These are phyloP conservation scores for Arachis monticola DNA, from an alignment of 331 rosid genomes.

Conservation along the genomic window DNA sequence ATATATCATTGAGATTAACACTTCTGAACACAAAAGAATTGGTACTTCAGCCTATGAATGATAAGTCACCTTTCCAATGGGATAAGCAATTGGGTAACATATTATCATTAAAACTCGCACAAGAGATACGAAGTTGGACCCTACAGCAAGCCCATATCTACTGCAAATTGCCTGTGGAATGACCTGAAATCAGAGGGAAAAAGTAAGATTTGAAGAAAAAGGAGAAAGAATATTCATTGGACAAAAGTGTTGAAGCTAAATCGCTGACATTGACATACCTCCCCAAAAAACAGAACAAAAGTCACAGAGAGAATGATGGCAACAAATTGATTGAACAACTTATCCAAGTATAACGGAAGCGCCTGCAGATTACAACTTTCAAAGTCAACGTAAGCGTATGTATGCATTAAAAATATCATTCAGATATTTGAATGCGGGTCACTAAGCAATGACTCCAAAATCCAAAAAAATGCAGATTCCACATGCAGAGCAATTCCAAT, in stretches of 20 bases:
- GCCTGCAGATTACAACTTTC: slow-evolving; percentile 67
- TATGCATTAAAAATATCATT: neutral
- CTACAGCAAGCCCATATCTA: slow-evolving; percentile 94
- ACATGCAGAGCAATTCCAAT: slow-evolving; percentile 18
- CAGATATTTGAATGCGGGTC: neutral
- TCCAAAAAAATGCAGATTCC: slow-evolving; percentile 2
- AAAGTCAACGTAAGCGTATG: slow-evolving; percentile 37
- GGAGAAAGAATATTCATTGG: slow-evolving; percentile 7
- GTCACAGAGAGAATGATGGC: slow-evolving; percentile 96
- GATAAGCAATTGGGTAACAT: slow-evolving; percentile 93
- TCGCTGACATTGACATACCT: slow-evolving; percentile 54
- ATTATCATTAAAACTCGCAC: slow-evolving; percentile 80
- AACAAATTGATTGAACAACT: slow-evolving; percentile 81
- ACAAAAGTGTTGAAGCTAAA: slow-evolving; percentile 33
- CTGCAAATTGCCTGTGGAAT: slow-evolving; percentile 97
- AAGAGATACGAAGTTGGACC: slow-evolving; percentile 81
- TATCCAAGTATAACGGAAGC: slow-evolving; percentile 90
- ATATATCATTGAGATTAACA: slow-evolving; percentile 26
- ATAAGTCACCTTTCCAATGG: slow-evolving; percentile 83
- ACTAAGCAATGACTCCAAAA: slow-evolving; percentile 11
- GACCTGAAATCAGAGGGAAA: slow-evolving; percentile 58
- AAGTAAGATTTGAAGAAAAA: neutral
- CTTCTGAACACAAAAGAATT: neutral
- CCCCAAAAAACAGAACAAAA: slow-evolving; percentile 84
- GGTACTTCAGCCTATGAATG: slow-evolving; percentile 16